Base-by-base conservation (phyloP, 805 yeast species). In the Yarrowia divulgata region DNA sequence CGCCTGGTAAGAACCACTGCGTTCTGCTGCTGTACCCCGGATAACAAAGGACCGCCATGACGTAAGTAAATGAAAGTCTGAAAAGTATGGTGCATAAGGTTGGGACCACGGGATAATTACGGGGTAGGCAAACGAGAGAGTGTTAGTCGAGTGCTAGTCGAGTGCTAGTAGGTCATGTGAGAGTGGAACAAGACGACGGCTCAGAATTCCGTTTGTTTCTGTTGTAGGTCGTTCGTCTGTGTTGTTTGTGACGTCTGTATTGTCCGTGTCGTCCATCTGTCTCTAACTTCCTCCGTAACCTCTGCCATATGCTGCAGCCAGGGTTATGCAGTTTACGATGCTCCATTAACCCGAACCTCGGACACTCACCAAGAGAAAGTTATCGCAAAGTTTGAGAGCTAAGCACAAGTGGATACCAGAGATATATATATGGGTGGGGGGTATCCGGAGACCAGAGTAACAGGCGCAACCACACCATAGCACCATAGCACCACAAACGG, bases 331-430 rank as follows among this genome's bases (percentile, higher is more conserved):
- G 45, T 42, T 42, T 18, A 43, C 8, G 37, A 29, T 29, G 54
- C 45, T 54, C 60, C 60, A 54, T 54, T 54, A 54, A 54, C 60
- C 60, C 60, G 60, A 54, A 23, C 60, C 60, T 54, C 60, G 60
- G 60, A 39, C 35, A 6, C 18, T 18, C 48, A 43, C 29, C 4
- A 23, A 23, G 29, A 43, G 32, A 54, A 54, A 35, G 60, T 54
- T 54, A 39, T 39, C 60, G 37, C 43, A 54, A 54, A 54, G 45
- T 54, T 39, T 37, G 19, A 49, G 54, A 49, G 54, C 39, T 49
- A 49, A 23, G 29, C 29, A 23, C 29, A 23, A 23, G 39, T 19
- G 37, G 52, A 14, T 46, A 46, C 23, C 57, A 37, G 34, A 54
- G 39, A 54, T 54, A 39, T 54, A 54, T 54, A 37, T 18, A 23